Evolutionary conservation across 1,284 basidiomycete genomes (phyloP).

Genomic region (Cutaneotrichosporon curvatum): DNA sequence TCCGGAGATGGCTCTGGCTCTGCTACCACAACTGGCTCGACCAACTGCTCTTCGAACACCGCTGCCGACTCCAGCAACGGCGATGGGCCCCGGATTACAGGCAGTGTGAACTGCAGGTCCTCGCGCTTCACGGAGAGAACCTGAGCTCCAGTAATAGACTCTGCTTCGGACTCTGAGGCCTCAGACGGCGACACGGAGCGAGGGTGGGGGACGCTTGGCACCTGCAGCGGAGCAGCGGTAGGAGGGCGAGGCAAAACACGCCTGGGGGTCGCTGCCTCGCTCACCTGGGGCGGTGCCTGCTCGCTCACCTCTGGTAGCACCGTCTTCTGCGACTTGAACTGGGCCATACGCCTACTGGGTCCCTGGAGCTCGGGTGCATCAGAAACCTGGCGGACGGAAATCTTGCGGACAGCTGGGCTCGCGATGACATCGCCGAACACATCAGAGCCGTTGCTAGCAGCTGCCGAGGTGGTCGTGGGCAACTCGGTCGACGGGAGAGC

Average conservation of each 20-base stretch:
- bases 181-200: constrained; percentile 1
- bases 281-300: constrained; percentile 19
- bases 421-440: constrained; percentile 14
- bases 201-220: constrained; percentile 33
- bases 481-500: not conserved
- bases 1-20: too few relatives aligned
- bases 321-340: constrained; percentile 10
- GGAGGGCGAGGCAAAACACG: constrained; percentile 16
- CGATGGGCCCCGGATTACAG: not conserved
- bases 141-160: not conserved
- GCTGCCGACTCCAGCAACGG: constrained; percentile 13
- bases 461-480: not conserved
- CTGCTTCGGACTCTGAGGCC: constrained; percentile 7
- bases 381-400: constrained; percentile 15
- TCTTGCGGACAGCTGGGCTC: constrained; percentile 10
- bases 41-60: constrained; percentile 12
- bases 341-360: constrained; percentile 32
- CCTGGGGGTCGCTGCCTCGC: constrained; percentile 1
- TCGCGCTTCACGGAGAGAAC: too few relatives aligned
- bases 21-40: too few relatives aligned
- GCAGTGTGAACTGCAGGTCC: too few relatives aligned
- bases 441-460: not conserved
- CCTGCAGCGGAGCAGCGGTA: constrained; percentile 22
- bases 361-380: constrained; percentile 28
- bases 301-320: not conserved